Evolutionary conservation across 2,329 filamentous ascomycete species (phyloP).

Genomic region (Aurifilum marmelostoma): DNA sequence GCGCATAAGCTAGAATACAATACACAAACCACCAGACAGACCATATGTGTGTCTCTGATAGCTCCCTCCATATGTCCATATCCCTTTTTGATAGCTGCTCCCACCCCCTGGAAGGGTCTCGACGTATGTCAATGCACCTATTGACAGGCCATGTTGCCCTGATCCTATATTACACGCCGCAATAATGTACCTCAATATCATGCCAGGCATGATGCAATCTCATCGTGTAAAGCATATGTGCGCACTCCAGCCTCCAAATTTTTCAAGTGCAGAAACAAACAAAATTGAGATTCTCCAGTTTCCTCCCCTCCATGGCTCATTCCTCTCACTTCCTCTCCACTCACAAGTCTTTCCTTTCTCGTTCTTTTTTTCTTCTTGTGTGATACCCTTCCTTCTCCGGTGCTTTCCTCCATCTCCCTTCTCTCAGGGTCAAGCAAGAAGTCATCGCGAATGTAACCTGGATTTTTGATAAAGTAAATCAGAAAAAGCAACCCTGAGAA

Average conservation of each 20-base stretch:
- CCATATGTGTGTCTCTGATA: background rate
- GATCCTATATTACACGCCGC: background rate
- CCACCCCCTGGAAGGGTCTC: background rate
- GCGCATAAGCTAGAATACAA: slow-evolving; percentile 21
- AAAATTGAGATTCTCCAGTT: background rate
- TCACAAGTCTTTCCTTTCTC: background rate
- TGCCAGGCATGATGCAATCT: background rate
- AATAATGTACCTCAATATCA: background rate
- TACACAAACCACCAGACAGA: slow-evolving; percentile 4
- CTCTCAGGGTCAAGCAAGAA: background rate
- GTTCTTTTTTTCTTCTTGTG: background rate
- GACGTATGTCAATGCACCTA: background rate
- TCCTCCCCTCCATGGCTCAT: background rate
- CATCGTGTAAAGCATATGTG: background rate
- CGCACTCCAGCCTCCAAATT: background rate
- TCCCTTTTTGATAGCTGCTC: background rate
- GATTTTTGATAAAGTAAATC: background rate
- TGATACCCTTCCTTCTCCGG: too few species aligned
- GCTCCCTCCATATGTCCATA: background rate
- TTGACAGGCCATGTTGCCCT: background rate
- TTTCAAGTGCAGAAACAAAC: background rate
- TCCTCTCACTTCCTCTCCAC: background rate
- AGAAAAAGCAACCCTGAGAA: background rate
- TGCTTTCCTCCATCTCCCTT: background rate
- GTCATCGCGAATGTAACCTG: slow-evolving; percentile 1